Conservation (phyloP, 768 basidiomycete genomes). For the Pulveroboletus sp. region DNA sequence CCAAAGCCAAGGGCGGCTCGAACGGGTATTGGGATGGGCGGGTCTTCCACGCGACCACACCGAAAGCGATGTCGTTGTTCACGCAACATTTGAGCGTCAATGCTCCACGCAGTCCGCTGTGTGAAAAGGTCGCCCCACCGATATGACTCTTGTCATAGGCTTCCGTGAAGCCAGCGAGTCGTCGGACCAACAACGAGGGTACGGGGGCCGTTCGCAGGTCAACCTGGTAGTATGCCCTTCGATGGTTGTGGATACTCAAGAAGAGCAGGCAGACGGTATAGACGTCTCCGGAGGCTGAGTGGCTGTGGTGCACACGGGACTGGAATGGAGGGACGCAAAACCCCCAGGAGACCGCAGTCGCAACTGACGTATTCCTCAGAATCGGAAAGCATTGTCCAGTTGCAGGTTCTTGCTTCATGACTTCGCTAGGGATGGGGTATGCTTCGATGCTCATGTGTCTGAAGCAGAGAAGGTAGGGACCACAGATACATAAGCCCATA, state of each 20-base stretch:
- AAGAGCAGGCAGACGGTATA: slow-evolving; percentile 35
- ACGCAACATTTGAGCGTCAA: slow-evolving; percentile 5
- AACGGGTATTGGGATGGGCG: too few species aligned
- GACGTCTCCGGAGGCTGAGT: slow-evolving; percentile 33
- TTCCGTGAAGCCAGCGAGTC: too few species aligned
- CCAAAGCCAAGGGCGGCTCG: too few species aligned
- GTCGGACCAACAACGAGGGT: slow-evolving; percentile 35
- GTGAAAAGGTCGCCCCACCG: too few species aligned
- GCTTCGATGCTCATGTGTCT: slow-evolving; percentile 48
- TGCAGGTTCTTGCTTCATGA: not conserved
- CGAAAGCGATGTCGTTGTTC: too few species aligned
- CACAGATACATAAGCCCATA: slow-evolving; percentile 41
- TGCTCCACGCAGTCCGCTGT: slow-evolving; percentile 9
- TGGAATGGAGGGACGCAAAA: slow-evolving; percentile 36
- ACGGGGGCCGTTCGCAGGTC: slow-evolving; percentile 21
- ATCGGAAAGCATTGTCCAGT: slow-evolving; percentile 8
- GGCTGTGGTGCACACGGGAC: slow-evolving; percentile 32
- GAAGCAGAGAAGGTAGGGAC: slow-evolving; percentile 47
- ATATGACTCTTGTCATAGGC: too few species aligned
- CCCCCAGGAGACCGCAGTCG: slow-evolving; percentile 31
- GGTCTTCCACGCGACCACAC: too few species aligned
- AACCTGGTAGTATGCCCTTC: slow-evolving; percentile 43
- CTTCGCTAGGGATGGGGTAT: slow-evolving; percentile 15
- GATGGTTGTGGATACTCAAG: slow-evolving; percentile 13
- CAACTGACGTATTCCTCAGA: slow-evolving; percentile 12